These are phyloP conservation scores for Lasiosphaeris hirsuta DNA, from an alignment of 495 filamentous ascomycete species.

Conservation along the genomic window DNA sequence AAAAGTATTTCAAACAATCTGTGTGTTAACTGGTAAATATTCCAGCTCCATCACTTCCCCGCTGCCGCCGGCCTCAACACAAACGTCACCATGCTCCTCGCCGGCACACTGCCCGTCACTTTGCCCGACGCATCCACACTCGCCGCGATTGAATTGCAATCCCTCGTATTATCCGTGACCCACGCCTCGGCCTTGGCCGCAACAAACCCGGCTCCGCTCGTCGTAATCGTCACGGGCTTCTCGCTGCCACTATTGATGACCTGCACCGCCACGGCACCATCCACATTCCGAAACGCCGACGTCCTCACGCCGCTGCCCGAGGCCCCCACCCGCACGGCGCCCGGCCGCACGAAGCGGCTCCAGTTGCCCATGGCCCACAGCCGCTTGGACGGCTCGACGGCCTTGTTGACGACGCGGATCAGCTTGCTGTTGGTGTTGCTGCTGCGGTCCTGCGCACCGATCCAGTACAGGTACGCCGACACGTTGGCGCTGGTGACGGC, in stretches of 20 bases:
- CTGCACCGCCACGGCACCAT: slow-evolving; percentile 40
- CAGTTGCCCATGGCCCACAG: slow-evolving; percentile 50
- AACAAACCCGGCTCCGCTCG: slow-evolving; percentile 16
- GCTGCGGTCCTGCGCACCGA: slow-evolving; percentile 39
- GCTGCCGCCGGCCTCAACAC: too few relatives aligned
- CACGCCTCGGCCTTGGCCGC: slow-evolving; percentile 20
- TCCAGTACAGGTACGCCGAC: slow-evolving; percentile 53
- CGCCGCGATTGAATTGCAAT: not conserved
- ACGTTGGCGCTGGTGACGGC: slow-evolving; percentile 41
- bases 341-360: slow-evolving; percentile 44
- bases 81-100: too few relatives aligned
- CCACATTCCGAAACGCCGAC: slow-evolving; percentile 45
- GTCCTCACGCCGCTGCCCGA: slow-evolving; percentile 32
- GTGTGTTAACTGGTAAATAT: too few relatives aligned
- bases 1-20: too few relatives aligned
- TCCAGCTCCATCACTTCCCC: too few relatives aligned
- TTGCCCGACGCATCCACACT: too few relatives aligned
- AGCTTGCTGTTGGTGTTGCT: slow-evolving; percentile 41
- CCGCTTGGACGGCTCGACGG: slow-evolving; percentile 35
- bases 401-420: slow-evolving; percentile 32
- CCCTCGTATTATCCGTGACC: slow-evolving; percentile 31
- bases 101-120: too few relatives aligned
- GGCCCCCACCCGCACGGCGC: slow-evolving; percentile 42
- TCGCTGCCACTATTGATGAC: slow-evolving; percentile 41
- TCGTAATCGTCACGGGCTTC: slow-evolving; percentile 19